A percentile compares a stretch with the other conserved stretches of the same genome.
These are phyloP conservation scores for Eustoma russellianum DNA, from an alignment of 257 asterid species.

Conservation along the genomic window DNA sequence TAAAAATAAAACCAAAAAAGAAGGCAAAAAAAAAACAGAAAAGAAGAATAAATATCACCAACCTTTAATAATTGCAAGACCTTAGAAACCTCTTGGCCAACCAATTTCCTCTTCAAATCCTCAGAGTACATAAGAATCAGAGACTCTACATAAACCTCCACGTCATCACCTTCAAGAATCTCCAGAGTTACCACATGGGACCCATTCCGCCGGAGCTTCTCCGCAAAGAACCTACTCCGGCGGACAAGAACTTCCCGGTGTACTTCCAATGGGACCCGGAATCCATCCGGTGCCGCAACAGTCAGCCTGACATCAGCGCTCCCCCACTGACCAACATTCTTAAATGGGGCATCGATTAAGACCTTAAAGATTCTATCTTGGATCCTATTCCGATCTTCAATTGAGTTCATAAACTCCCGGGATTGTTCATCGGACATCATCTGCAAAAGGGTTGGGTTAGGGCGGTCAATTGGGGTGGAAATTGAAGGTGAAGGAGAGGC, in stretches of 20 bases:
- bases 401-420: conserved; percentile 32
- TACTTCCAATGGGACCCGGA: conserved; percentile 57
- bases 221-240: conserved; percentile 70
- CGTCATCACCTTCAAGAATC: conserved; percentile 87
- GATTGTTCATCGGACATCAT: conserved; percentile 66
- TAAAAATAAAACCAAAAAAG: no score
- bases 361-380: conserved; percentile 47
- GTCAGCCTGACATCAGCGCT: conserved; percentile 76
- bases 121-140: conserved; percentile 72
- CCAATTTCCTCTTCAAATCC: conserved; percentile 50
- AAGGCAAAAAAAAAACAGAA: not conserved
- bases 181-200: conserved; percentile 54
- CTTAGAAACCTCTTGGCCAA: conserved; percentile 52
- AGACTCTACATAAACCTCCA: conserved; percentile 71
- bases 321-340: conserved; percentile 9
- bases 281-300: conserved; percentile 35
- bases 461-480: conserved; percentile 7
- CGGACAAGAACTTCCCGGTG: conserved; percentile 58
- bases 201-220: conserved; percentile 59
- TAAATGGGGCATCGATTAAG: conserved; percentile 49
- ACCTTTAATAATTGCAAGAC: conserved; percentile 80
- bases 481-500: conserved; percentile 46
- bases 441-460: conserved; percentile 68
- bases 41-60: not conserved
- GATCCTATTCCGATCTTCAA: conserved; percentile 30